phyloP scores from a whole-genome alignment of 768 basidiomycete species.

The Clitopilus passeckerianus region DNA sequence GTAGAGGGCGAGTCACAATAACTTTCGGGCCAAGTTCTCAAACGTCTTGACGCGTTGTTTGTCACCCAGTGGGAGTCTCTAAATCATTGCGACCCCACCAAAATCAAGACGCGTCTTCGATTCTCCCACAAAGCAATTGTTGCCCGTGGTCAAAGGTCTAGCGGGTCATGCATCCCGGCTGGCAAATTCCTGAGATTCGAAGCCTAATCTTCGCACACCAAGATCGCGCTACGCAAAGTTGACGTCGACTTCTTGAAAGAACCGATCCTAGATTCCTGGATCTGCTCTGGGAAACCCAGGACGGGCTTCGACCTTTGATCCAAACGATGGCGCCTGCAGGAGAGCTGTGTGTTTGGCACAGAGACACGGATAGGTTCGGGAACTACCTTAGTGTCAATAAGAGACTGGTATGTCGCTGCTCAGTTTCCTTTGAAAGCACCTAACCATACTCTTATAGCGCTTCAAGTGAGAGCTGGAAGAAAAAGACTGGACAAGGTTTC shows the following conservation, averaged over 20 bases:
- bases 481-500: background rate
- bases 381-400: no score
- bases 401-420: no score
- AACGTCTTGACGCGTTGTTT: background rate
- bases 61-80: background rate
- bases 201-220: background rate
- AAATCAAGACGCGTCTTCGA: background rate
- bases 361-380: no score
- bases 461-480: background rate
- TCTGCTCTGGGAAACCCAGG: no score
- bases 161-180: background rate
- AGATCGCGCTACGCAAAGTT: background rate
- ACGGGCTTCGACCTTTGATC: no score
- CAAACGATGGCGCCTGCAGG: no score
- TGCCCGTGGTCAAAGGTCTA: background rate
- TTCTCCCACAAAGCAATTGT: background rate
- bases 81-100: background rate
- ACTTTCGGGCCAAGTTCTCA: background rate
- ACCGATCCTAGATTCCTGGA: no score
- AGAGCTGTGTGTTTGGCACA: no score
- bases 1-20: no score
- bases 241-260: no score
- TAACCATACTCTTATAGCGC: background rate
- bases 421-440: no score
- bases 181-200: background rate